Conservation (phyloP, 805 yeast species). For the Schwanniomyces occidentalis region DNA sequence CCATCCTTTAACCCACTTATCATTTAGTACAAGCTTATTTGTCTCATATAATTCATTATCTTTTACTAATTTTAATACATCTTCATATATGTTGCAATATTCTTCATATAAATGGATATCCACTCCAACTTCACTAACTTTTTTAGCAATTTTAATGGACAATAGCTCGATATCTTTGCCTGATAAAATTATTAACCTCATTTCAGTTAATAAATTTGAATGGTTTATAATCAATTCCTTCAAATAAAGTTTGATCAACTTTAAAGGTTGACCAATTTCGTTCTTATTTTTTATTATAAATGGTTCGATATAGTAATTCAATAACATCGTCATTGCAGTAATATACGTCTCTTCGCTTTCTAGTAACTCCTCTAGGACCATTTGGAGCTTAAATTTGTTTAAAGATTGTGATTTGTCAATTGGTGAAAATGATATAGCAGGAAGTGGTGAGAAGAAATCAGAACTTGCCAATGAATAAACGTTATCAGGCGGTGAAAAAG, state of each 20-base stretch:
- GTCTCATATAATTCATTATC: constrained; percentile 16
- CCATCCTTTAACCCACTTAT: constrained; percentile 29
- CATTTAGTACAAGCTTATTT: constrained; percentile 7
- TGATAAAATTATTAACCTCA: constrained; percentile 10
- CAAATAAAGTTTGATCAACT: constrained; percentile 7
- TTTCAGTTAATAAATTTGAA: constrained; percentile 24
- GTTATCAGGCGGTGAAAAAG: constrained; percentile 1
- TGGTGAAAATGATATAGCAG: constrained; percentile 21
- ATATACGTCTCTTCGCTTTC: constrained; percentile 51
- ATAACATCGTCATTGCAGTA: constrained; percentile 43
- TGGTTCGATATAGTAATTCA: constrained; percentile 44
- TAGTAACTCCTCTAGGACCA: constrained; percentile 46
- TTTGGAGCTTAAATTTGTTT: constrained; percentile 9
- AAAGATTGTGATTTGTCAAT: background rate
- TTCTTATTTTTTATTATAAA: constrained; percentile 25
- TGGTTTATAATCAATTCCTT: constrained; percentile 21
- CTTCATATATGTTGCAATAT: constrained; percentile 32
- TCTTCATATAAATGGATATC: constrained; percentile 29
- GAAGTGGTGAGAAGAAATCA: constrained; percentile 20
- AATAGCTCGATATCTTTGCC: constrained; percentile 8
- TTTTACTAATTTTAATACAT: constrained; percentile 31
- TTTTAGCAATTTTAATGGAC: constrained; percentile 6
- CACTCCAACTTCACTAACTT: constrained; percentile 16
- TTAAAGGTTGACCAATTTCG: constrained; percentile 18
- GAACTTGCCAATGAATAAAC: constrained; percentile 4